Evolutionary conservation across 1,284 basidiomycete genomes (phyloP).

Genomic region (Boletellus deceptivus): DNA sequence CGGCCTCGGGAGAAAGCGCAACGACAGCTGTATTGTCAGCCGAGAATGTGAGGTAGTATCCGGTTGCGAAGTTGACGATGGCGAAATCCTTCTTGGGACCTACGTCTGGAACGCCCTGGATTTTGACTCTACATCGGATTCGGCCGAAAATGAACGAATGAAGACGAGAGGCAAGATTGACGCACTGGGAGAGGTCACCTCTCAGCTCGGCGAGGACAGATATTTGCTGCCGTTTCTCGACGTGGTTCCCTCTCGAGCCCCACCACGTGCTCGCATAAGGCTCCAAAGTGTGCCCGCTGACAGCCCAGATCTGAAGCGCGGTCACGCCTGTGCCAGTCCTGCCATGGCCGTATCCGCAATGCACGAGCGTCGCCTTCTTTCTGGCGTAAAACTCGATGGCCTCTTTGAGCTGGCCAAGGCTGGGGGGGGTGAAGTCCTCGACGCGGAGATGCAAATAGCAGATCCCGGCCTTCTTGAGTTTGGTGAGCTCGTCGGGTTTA

Average conservation of each 20-base stretch:
- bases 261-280: not conserved
- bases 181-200: not conserved
- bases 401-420: not conserved
- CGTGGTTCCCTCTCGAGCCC: not conserved
- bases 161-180: not conserved
- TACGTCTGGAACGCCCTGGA: not conserved
- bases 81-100: not conserved
- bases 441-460: not conserved
- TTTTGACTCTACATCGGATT: not conserved
- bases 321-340: not conserved
- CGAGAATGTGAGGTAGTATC: not conserved
- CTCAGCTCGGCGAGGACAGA: not conserved
- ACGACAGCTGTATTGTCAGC: not conserved
- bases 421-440: not conserved
- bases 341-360: not conserved
- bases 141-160: too few species aligned
- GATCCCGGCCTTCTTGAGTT: not conserved
- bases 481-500: not conserved
- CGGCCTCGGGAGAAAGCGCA: not conserved
- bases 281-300: not conserved
- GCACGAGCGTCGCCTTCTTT: not conserved
- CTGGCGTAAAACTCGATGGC: not conserved
- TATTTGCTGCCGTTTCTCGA: not conserved
- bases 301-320: not conserved
- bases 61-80: not conserved